phyloP scores from a whole-genome alignment of 352 stramenopile genomes.

The Phytophthora pinifolia region DNA sequence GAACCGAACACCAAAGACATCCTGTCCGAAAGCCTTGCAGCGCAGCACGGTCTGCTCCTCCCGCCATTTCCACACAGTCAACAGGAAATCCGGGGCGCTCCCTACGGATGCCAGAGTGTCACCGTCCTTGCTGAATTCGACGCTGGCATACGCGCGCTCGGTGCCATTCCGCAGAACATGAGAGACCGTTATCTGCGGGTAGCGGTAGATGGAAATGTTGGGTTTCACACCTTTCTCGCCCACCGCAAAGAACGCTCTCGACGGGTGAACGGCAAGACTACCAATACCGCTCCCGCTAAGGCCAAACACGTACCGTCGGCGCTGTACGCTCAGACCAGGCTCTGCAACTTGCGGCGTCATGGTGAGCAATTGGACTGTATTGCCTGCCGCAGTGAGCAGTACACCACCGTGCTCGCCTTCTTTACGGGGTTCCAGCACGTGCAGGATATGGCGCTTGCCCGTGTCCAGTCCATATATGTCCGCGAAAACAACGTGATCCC shows the following conservation, averaged over 20 bases:
- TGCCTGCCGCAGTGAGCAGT: constrained; percentile 65
- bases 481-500: constrained; percentile 70
- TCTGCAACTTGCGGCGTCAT: constrained; percentile 29
- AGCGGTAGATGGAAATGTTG: constrained; percentile 87
- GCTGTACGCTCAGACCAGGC: constrained; percentile 26
- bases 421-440: constrained; percentile 51
- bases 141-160: constrained; percentile 76
- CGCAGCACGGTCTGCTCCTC: constrained; percentile 88
- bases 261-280: constrained; percentile 72
- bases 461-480: constrained; percentile 66
- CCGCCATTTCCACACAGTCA: constrained; percentile 94
- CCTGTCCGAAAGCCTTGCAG: constrained; percentile 94
- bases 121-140: constrained; percentile 77
- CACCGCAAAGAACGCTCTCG: constrained; percentile 77
- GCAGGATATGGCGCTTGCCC: constrained; percentile 65
- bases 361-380: constrained; percentile 73
- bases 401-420: constrained; percentile 49
- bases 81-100: constrained; percentile 83
- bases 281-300: constrained; percentile 65
- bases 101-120: constrained; percentile 91
- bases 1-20: constrained; percentile 93
- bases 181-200: constrained; percentile 67
- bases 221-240: constrained; percentile 89
- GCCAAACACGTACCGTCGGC: constrained; percentile 67
- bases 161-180: constrained; percentile 84